These are phyloP conservation scores for Pezizomycotina sp. DNA, from an alignment of 2,329 filamentous ascomycete species.

Conservation along the genomic window DNA sequence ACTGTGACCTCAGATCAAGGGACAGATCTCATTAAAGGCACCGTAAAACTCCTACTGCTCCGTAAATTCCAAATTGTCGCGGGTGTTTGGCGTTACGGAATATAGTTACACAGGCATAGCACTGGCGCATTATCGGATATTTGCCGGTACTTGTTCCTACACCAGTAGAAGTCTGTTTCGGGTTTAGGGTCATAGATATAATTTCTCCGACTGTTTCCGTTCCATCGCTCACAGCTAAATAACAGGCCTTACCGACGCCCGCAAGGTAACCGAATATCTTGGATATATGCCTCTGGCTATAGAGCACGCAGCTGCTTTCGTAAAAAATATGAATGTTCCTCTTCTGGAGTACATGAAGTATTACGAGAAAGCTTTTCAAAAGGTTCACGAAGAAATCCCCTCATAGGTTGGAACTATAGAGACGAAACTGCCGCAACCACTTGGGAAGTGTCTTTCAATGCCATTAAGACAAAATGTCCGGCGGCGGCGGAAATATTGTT, in stretches of 20 bases:
- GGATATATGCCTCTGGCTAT: slow-evolving; percentile 12
- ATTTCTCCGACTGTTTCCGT: neutral
- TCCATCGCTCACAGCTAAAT: neutral
- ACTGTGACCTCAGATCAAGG: too few species aligned
- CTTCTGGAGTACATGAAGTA: slow-evolving; percentile 11
- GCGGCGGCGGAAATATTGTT: slow-evolving; percentile 16
- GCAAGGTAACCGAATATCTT: slow-evolving; percentile 6
- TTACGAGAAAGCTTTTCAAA: slow-evolving; percentile 12
- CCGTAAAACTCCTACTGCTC: neutral
- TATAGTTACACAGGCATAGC: too few species aligned
- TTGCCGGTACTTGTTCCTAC: slow-evolving; percentile 2
- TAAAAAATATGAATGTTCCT: slow-evolving; percentile 5
- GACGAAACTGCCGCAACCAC: slow-evolving; percentile 11
- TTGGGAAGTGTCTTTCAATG: slow-evolving; percentile 19
- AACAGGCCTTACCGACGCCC: slow-evolving; percentile 4
- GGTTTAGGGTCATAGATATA: neutral
- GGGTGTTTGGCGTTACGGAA: too few species aligned
- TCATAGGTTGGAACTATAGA: slow-evolving; percentile 6
- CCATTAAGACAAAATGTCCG: slow-evolving; percentile 11
- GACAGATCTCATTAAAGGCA: neutral
- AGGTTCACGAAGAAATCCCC: slow-evolving; percentile 4
- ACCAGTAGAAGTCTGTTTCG: slow-evolving; percentile 4
- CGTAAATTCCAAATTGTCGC: too few species aligned
- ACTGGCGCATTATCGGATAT: too few species aligned
- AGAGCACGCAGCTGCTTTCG: slow-evolving; percentile 7